phyloP scores from a whole-genome alignment of 768 basidiomycete genomes.

The Royoungia palumana region DNA sequence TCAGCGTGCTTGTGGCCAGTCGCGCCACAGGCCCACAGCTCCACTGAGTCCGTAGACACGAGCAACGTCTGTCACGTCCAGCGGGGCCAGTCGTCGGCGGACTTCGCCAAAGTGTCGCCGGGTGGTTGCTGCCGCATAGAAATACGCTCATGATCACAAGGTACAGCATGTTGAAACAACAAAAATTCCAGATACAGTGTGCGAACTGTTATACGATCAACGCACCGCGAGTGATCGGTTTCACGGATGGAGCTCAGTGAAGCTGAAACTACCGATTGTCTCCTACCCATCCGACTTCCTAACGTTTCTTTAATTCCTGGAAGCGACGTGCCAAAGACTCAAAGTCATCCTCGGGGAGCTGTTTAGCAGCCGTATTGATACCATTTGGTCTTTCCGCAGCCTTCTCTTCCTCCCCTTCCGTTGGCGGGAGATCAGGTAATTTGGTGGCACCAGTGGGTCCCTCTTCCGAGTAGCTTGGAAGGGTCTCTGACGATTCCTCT shows the following conservation, averaged over 20 bases:
- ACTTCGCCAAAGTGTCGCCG: constrained; percentile 3
- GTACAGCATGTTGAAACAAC: constrained; percentile 8
- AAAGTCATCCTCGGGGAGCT: constrained; percentile 60
- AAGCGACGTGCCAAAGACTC: constrained; percentile 76
- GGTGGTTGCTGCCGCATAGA: not conserved
- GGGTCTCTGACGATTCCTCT: constrained; percentile 15
- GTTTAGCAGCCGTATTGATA: constrained; percentile 7
- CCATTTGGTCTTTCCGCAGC: constrained; percentile 3
- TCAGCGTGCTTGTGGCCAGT: not conserved
- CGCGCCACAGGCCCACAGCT: not conserved
- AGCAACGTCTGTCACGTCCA: not conserved
- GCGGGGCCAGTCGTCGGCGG: constrained; percentile 16
- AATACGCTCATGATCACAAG: not conserved
- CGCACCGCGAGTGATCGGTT: constrained; percentile 2
- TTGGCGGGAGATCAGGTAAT: constrained; percentile 51
- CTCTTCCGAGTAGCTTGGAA: constrained; percentile 30
- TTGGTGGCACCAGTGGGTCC: constrained; percentile 26
- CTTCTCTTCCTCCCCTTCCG: constrained; percentile 43
- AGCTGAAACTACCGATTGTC: constrained; percentile 1
- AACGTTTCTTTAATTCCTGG: constrained; percentile 83
- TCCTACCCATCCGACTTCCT: constrained; percentile 9
- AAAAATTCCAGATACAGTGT: constrained; percentile 7
- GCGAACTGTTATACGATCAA: constrained; percentile 9
- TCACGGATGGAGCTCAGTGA: not conserved
- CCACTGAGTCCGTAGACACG: not conserved